These are phyloP conservation scores for Metschnikowia lachancei DNA, from an alignment of 805 yeast species.

Conservation along the genomic window DNA sequence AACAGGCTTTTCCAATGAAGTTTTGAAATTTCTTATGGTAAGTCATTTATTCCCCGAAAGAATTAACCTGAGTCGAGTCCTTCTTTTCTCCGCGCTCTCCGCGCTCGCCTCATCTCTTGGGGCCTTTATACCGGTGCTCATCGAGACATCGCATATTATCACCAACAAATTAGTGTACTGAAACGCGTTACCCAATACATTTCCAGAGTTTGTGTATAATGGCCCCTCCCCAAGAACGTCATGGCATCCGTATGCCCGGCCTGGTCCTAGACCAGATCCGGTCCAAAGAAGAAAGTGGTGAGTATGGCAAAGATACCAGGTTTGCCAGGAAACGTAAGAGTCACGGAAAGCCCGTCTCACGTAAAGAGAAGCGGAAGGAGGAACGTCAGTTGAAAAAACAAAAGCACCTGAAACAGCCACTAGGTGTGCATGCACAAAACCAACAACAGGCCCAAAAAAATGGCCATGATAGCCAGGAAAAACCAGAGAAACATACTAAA, in stretches of 20 bases:
- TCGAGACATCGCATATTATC: too few relatives aligned
- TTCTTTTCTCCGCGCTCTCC: too few relatives aligned
- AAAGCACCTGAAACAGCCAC: slow-evolving; percentile 17
- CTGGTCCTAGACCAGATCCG: slow-evolving; percentile 50
- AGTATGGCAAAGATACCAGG: slow-evolving; percentile 36
- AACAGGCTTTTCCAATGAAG: too few relatives aligned
- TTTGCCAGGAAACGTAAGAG: slow-evolving; percentile 26
- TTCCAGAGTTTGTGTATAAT: slow-evolving; percentile 2
- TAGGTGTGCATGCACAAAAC: background rate
- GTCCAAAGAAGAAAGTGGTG: slow-evolving; percentile 42
- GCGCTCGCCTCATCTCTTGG: too few relatives aligned
- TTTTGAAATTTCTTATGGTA: too few relatives aligned
- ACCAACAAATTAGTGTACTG: too few relatives aligned
- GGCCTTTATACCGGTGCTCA: too few relatives aligned
- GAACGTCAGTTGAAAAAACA: slow-evolving; percentile 34
- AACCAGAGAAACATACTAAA: background rate
- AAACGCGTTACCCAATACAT: too few relatives aligned
- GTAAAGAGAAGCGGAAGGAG: slow-evolving; percentile 38
- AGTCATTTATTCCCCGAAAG: too few relatives aligned
- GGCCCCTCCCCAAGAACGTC: slow-evolving; percentile 23
- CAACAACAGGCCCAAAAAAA: background rate
- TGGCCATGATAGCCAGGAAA: background rate
- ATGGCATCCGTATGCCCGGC: slow-evolving; percentile 58
- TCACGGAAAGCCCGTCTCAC: slow-evolving; percentile 22
- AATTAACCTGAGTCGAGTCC: too few relatives aligned